Base-by-base conservation (phyloP, 768 basidiomycete species). In the Boletus insuetus region DNA sequence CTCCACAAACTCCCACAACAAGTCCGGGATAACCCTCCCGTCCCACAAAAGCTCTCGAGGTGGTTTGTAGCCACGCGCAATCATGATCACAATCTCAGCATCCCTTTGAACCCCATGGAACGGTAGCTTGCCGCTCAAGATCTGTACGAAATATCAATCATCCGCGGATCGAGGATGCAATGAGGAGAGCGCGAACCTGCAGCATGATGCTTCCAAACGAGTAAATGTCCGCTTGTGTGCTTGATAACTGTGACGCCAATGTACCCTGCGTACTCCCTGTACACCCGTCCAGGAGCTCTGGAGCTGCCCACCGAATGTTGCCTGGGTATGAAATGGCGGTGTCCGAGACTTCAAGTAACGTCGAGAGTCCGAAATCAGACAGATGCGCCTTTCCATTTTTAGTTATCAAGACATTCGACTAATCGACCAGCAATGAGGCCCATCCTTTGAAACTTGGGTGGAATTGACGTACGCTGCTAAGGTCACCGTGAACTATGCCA, bases 401-500 rank as follows among this genome's bases (percentile, higher is more conserved):
- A n/a, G 39, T 35, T 2, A 69, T 59, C 50, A 69, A 54, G 53
- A 69, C 24, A 17, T 69, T 69, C 6, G 56, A 55, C 68, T 69
- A 51, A 34, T 35, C 37, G 14, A 11, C 4, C 4, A 32, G 42
- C 1, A 0, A 50, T 63, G 14, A 65, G 44, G 7, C 11, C 34
- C 32, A 8, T 1, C 29, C 4, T 3, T 4, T 35, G 9, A 14
- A 26, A 39, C 9, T 12, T 7, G n/a, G 22, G 20, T 0, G 26
- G 5, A 29, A 32, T 17, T 12, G 14, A 69, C 62, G 4, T 46
- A 59, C 77, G 10, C 74, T 69, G 55, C 75, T 75, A 17, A 78
- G 46, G 44, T 78, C 77, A 4, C 77, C 75, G 29, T 78, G 77
- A 22, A 74, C 63, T 22, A 66, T 16, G n/a, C 55, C 26, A 68